Base-by-base conservation (phyloP, 2,329 filamentous ascomycete species). In the Paraphaeosphaeria sporulosa region DNA sequence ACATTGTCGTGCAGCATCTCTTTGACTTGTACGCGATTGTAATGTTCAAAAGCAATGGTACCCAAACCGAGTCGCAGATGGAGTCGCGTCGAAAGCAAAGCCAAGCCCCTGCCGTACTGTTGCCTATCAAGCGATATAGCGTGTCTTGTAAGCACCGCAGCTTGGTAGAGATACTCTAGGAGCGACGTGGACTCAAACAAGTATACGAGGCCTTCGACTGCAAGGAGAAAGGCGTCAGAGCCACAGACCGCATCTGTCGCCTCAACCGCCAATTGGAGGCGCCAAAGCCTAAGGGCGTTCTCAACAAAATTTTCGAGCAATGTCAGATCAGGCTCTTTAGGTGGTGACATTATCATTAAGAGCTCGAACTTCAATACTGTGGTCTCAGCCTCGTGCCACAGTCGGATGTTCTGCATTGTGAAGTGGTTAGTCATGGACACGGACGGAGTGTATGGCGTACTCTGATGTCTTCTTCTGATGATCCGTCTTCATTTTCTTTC, bases 1-100 rank as follows among this genome's bases (percentile, higher is more conserved):
- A 74, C 27, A 3, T 70, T 76, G 44, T 77, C 73, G 12, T 74
- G 51, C 3, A 78, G 64, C 67, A 78, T 75, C 48, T 77, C 74
- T 56, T 78, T 78, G 34, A 71, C 67, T 40, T 68, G 70, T 2
- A 65, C 66, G 38, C 70, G 57, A 17, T 55, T 57, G 55, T 71
- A 77, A 19, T 73, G 62, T 12, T 70, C 63, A 49, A 75, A 74
- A 17, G 74, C 73, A 36, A 69, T 60, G 25, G 66, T 71, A 21
- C 69, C 71, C 0, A 77, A 61, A 13, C 75, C 75, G 15, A 75
- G 65, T 19, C 69, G 67, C 12, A 75, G 58, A 56, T 77, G 74
- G 6, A 76, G 27, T 15, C 72, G 72, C 27, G 72, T 67, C 9
- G 74, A 71, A n/a, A 77, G 63, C n/a, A 78, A 56, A 44, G 68